Conservation (phyloP, 139 green algal species). For the Micromonas commoda region DNA sequence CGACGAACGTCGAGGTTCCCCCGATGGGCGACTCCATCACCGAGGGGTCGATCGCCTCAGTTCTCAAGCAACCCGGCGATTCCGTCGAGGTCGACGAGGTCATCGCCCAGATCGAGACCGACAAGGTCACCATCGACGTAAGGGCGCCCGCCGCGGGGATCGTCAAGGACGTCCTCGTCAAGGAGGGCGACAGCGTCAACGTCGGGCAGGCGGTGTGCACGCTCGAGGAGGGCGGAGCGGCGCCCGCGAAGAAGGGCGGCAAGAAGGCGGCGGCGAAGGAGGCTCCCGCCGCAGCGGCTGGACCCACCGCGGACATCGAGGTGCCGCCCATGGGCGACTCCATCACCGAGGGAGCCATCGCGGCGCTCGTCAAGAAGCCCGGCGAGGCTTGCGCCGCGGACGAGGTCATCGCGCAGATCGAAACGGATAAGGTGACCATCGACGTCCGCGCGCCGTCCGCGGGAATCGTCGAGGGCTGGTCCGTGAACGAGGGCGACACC, state of each 20-base stretch:
- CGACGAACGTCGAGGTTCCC: conserved; percentile 53
- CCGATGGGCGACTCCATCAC: conserved; percentile 91
- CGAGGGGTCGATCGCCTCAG: conserved; percentile 73
- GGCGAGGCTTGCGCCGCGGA: conserved; percentile 76
- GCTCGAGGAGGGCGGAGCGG: conserved; percentile 61
- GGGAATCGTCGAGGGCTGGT: conserved; percentile 37
- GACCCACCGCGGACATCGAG: conserved; percentile 15
- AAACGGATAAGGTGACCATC: conserved; percentile 88
- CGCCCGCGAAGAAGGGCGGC: conserved; percentile 16
- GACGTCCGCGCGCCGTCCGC: conserved; percentile 42
- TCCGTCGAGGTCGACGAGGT: conserved; percentile 81
- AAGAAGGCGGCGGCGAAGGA: conserved; percentile 7
- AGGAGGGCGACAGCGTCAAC: conserved; percentile 69
- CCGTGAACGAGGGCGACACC: conserved; percentile 71
- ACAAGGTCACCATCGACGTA: conserved; percentile 59
- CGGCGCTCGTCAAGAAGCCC: conserved; percentile 45
- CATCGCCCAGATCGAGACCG: conserved; percentile 88
- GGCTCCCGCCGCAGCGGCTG: conserved; percentile 1
- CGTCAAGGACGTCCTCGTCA: conserved; percentile 45
- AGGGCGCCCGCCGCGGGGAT: conserved; percentile 26
- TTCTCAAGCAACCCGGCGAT: conserved; percentile 58
- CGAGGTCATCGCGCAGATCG: conserved; percentile 93
- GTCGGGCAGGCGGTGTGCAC: conserved; percentile 70
- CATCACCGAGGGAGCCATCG: conserved; percentile 84
- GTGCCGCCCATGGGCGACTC: conserved; percentile 90